Conservation (phyloP, 306 rosid genomes). For the Ormosia semicastrata region DNA sequence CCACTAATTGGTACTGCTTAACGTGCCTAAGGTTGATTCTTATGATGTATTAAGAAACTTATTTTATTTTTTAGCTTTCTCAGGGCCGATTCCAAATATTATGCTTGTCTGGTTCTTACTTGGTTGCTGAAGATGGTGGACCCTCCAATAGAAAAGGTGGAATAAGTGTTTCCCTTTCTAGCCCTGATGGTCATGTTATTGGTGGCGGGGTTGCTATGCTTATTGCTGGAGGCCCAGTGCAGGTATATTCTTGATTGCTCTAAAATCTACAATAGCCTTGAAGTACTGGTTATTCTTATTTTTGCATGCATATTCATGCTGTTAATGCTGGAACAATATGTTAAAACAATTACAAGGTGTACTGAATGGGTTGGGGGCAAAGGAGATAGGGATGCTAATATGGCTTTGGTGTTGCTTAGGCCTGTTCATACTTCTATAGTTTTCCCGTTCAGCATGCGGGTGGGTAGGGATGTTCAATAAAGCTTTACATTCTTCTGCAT, state of each 20-base stretch:
- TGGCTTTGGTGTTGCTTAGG: neutral
- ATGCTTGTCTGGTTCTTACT: conserved; percentile 93
- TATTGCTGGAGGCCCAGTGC: conserved; percentile 79
- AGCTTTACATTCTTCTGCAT: neutral
- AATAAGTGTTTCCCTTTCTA: conserved; percentile 77
- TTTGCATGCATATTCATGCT: neutral
- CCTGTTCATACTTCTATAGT: neutral
- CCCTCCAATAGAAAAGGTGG: conserved; percentile 86
- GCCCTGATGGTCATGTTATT: conserved; percentile 84
- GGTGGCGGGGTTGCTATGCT: conserved; percentile 87
- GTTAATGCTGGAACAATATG: neutral
- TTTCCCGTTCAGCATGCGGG: neutral
- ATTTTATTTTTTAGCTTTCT: conserved; percentile 8
- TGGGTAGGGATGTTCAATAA: neutral
- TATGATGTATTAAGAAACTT: neutral
- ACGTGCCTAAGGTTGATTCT: neutral
- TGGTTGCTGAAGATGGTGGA: conserved; percentile 92
- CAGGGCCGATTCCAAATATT: conserved; percentile 94
- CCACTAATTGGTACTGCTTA: neutral
- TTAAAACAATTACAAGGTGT: neutral
- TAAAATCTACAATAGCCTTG: neutral
- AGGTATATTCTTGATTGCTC: conserved; percentile 54
- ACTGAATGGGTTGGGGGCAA: neutral
- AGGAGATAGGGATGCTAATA: neutral
- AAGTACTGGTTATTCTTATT: neutral